Base-by-base conservation (phyloP, 2,329 filamentous ascomycete genomes). In the Xylaria sp. region DNA sequence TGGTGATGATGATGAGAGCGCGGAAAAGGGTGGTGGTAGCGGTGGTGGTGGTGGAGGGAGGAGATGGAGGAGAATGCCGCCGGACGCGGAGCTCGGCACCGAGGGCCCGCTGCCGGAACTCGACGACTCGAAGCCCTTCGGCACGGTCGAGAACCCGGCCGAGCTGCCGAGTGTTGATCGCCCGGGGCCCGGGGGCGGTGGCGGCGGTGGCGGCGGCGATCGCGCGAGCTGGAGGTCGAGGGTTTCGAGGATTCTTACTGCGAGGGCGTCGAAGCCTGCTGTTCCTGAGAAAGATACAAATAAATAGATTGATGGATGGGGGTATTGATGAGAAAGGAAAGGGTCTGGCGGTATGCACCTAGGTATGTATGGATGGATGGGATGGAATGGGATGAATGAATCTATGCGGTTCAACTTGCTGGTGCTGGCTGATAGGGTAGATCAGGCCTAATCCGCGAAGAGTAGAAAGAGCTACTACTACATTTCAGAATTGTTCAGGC, bases 81-180 rank as follows among this genome's bases (percentile, higher is more conserved):
- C 65, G 5, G 75, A 73, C 37, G 75, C 75, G 2, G 75, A 77
- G 47, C 68, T 77, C 16, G 75, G 73, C 3, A 72, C 71, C 3
- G 73, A 74, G 21, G 73, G 75, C 1, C 74, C 75, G 10, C 55
- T 72, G 48, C 67, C 75, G 1, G 75, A 77, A 29, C 63, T 77
- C 18, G 73, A 64, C 0, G n/a, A 66, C 18, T 65, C 59, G 5
- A 29, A 69, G 8, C 66, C 73, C 10, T 35, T 74, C 1, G 75
- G 75, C 1, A 73, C 73, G 2, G 72, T 63, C 12, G 74, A 73
- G 37, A 77, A 77, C 35, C 75, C 75, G 12, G 75, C 75, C 12
- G 75, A 77, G 68, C 66, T 77, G 8, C 58, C 63, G 6, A 58
- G 29, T 1, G 50, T 50, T 5, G 70, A 59, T 37, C 65, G 72